Evolutionary conservation across 768 basidiomycete genomes (phyloP), one percentile per base, ranked within the genome.

Genomic region (Russula dissimulans): DNA sequence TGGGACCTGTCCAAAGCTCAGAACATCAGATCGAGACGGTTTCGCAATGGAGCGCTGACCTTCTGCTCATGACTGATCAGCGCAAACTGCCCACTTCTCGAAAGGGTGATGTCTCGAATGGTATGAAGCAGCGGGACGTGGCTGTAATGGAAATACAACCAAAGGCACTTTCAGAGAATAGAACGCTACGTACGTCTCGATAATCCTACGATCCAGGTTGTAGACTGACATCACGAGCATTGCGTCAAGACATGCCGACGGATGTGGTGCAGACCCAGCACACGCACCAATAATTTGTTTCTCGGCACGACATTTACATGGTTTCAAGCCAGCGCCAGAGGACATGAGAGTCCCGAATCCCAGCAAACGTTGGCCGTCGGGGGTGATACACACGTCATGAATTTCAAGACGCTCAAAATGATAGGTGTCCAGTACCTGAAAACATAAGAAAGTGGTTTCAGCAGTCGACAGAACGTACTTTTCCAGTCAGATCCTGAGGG

Each of bases 251-350:
- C 29, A 48, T 49, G 26, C 15, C 15, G 17, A 11, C 34, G 17
- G 34, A 18, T 29, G 7, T 17, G 17, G 8, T 14, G n/a, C n/a
- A 8, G 8, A 32, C 12, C 18, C 36, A 17, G 67, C 80, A 32
- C 65, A 86, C 87, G 38, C 65, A 87, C 87, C 85, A 59, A 87
- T 77, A n/a, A 90, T 78, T 29, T 85, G 81, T 64, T 89, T 90
- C 70, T 89, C 88, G 32, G 76, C 75, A 42, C 82, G 75, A n/a
- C 85, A 86, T 72, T 82, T 88, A 69, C 81, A 86, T 12, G 88
- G 87, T 43, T 82, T 79, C 26, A 86, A 70, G 5, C 85, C 84
- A 47, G 76, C 77, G 1, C 80, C 79, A 7, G 87, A 87, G 56
- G 78, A 73, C n/a, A 83, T 71, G 46, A 89, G 71, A 7, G 84